Evolutionary conservation across 1,284 basidiomycete genomes (phyloP).

Genomic region (Sporisorium exsertum): DNA sequence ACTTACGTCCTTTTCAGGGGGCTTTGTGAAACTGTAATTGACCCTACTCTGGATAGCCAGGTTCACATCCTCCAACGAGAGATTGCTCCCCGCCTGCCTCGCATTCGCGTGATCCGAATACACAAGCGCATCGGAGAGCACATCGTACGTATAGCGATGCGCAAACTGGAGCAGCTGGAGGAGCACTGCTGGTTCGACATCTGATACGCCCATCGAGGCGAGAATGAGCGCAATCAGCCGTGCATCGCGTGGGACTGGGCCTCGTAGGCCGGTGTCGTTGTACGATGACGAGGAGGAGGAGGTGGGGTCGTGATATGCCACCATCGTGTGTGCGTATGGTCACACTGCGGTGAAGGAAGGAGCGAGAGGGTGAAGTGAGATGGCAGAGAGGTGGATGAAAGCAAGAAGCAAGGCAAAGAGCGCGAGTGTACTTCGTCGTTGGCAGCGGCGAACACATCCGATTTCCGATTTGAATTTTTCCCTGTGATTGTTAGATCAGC

Average conservation of each 20-base stretch:
- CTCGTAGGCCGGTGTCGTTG: constrained; percentile 34
- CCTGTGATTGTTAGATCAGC: background rate
- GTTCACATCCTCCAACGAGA: constrained; percentile 87
- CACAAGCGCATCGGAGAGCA: constrained; percentile 87
- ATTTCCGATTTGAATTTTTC: constrained; percentile 2
- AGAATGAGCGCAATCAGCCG: constrained; percentile 91
- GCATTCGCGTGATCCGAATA: constrained; percentile 87
- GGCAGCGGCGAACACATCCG: background rate
- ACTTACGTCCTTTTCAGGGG: constrained; percentile 92
- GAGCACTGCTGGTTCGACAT: constrained; percentile 91
- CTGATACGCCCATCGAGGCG: constrained; percentile 92
- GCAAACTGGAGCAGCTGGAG: constrained; percentile 96
- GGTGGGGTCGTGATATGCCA: background rate
- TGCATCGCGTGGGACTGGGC: constrained; percentile 80
- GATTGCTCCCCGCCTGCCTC: constrained; percentile 43
- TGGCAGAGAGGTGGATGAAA: background rate
- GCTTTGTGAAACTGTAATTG: constrained; percentile 91
- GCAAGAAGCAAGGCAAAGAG: background rate
- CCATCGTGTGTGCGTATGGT: background rate
- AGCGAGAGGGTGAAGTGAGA: background rate
- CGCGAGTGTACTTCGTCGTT: background rate
- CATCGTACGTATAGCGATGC: constrained; percentile 91
- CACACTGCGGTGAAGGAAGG: background rate
- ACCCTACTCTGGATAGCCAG: constrained; percentile 92
- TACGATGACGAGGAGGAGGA: background rate